A percentile compares a stretch with the other conserved stretches of the same genome.
phyloP scores from a whole-genome alignment of 2,329 filamentous ascomycete genomes.

The Monosporascus sp. region DNA sequence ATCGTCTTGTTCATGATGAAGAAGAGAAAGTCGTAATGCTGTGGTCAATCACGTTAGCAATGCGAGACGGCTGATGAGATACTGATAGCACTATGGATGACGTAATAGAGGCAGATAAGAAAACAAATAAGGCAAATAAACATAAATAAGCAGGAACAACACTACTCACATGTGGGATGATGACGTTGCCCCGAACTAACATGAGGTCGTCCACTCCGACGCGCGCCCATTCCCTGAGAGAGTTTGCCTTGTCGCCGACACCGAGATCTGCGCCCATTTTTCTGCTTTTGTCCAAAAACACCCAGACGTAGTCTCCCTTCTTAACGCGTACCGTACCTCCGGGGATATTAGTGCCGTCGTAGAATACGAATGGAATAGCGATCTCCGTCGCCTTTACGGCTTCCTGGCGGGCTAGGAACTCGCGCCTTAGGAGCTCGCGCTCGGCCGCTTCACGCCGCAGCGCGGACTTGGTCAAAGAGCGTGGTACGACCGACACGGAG shows the following conservation, averaged over 20 bases:
- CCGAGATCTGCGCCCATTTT: conserved; percentile 83
- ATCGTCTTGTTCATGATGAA: conserved; percentile 86
- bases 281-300: conserved; percentile 85
- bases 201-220: conserved; percentile 94
- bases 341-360: conserved; percentile 86
- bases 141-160: conserved; percentile 1
- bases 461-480: conserved; percentile 62
- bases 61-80: neutral
- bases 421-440: conserved; percentile 66
- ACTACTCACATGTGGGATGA: conserved; percentile 81
- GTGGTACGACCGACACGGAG: conserved; percentile 60
- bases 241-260: conserved; percentile 63
- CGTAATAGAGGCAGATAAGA: no score
- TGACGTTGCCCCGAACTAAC: conserved; percentile 83
- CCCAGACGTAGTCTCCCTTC: conserved; percentile 90
- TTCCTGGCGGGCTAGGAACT: conserved; percentile 80
- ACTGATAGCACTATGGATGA: neutral
- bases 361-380: conserved; percentile 91
- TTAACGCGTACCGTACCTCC: conserved; percentile 80
- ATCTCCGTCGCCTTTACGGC: conserved; percentile 86
- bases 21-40: conserved; percentile 98
- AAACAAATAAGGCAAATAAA: neutral
- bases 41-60: conserved; percentile 15
- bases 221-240: conserved; percentile 79
- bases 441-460: conserved; percentile 72